Conservation (phyloP, 352 stramenopile species). For the Globisporangium okanoganense region DNA sequence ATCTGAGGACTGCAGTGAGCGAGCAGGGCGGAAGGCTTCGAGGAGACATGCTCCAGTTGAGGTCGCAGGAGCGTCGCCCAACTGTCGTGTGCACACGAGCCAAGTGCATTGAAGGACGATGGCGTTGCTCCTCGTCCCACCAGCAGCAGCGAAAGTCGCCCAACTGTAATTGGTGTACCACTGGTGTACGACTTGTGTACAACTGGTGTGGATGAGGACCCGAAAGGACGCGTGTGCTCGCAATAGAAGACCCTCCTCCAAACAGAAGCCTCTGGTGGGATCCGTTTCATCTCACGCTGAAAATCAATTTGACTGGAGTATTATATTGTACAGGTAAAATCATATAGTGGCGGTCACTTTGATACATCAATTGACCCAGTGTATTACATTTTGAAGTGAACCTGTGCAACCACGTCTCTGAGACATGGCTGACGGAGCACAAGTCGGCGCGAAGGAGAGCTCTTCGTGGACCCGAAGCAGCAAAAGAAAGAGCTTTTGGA, state of each 20-base stretch:
- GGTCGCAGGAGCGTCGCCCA: background rate
- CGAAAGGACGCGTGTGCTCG: conserved; percentile 1
- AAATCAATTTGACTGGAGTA: background rate
- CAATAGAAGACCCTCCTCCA: background rate
- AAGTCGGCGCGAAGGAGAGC: background rate
- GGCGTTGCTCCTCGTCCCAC: background rate
- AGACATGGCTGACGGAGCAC: background rate
- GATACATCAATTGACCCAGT: background rate
- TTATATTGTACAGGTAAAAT: background rate
- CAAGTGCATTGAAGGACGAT: background rate
- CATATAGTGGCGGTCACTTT: background rate
- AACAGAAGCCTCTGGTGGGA: background rate
- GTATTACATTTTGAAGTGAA: background rate
- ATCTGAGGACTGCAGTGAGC: conserved; percentile 2
- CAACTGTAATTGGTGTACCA: background rate
- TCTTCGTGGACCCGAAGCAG: background rate
- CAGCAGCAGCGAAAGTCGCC: background rate
- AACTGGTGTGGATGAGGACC: background rate
- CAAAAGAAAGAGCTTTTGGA: background rate
- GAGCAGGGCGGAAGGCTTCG: background rate
- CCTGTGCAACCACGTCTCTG: background rate
- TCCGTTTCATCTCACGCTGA: background rate
- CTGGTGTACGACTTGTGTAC: background rate
- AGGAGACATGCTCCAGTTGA: conserved; percentile 9
- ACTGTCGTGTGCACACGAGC: background rate